Base-by-base conservation (phyloP, 345 rosid genomes). In the Hibiscus mutabilis region DNA sequence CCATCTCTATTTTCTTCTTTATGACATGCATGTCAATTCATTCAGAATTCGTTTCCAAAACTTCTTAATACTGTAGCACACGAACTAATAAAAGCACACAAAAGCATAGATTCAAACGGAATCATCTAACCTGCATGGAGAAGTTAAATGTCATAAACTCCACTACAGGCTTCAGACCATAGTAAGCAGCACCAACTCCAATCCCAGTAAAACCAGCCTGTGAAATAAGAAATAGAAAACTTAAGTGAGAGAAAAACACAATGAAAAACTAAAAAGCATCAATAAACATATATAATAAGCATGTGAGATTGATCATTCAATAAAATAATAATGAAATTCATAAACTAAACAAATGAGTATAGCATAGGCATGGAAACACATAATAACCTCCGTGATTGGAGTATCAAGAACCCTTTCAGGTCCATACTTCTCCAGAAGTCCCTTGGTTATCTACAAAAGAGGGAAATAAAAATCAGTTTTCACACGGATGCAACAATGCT, bases 101-200 rank as follows among this genome's bases (percentile, higher is more conserved):
- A 6, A 51, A 63, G 70, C n/a, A 12, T 12, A 58, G 40, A 61
- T 63, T 14, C 16, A 49, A 49, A 61, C 11, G 22, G 51, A 73
- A 51, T 14, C 18, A 5, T n/a, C 75, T 70, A 47, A 89, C 95
- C 95, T 94, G 96, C 97, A 91, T 83, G 58, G 96, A 79, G 80
- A 94, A 91, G 88, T 94, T 94, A 74, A 94, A 86, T 29, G 98
- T 91, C 98, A 91, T 91, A 75, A 94, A 94, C 75, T 94, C 97
- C 44, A 94, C 85, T 44, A 91, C 86, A 51, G 96, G 98, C 81
- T 78, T 87, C 53, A 94, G 84, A 60, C 97, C 97, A 78, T 87
- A 77, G 71, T 90, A 91, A 80, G 98, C 97, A 37, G 98, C 96
- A 67, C 97, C 98, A 60, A 94, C 97, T 79, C 93, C 98, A 71